Percentiles rank a stretch among this genome's conserved stretches.
Conservation (phyloP, 257 asterid species). For the Agastache rugosa region DNA sequence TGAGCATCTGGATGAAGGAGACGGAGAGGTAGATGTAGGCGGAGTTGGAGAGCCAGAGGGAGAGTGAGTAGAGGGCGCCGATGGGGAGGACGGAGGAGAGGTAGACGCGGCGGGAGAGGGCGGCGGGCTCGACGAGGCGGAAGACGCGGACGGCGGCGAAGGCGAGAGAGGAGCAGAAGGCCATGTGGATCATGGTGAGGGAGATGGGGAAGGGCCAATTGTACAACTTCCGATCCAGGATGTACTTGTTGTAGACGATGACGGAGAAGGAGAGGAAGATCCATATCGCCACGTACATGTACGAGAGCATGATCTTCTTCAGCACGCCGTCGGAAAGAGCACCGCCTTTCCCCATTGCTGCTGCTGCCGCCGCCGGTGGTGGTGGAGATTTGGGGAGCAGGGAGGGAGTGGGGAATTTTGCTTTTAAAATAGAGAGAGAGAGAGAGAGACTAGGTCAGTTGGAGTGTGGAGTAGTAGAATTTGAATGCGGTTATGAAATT, state of each 20-base stretch:
- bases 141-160: slow-evolving; percentile 65
- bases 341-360: slow-evolving; percentile 60
- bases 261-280: slow-evolving; percentile 78
- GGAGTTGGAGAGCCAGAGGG: slow-evolving; percentile 77
- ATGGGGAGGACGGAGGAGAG: slow-evolving; percentile 75
- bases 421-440: too few relatives aligned
- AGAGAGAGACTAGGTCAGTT: slow-evolving; percentile 32
- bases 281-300: slow-evolving; percentile 71
- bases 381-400: slow-evolving; percentile 4
- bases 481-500: slow-evolving; percentile 17
- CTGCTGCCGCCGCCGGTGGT: slow-evolving; percentile 25
- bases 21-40: slow-evolving; percentile 79
- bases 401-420: too few relatives aligned
- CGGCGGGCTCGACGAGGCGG: slow-evolving; percentile 64
- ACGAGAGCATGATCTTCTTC: slow-evolving; percentile 65
- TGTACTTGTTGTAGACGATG: slow-evolving; percentile 79
- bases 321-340: slow-evolving; percentile 62
- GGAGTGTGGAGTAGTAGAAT: background rate
- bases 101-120: slow-evolving; percentile 62
- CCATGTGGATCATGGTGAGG: slow-evolving; percentile 85
- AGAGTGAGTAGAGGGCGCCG: slow-evolving; percentile 72
- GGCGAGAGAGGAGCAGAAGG: slow-evolving; percentile 73
- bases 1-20: slow-evolving; percentile 78
- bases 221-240: slow-evolving; percentile 73
- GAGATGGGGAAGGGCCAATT: slow-evolving; percentile 82